phyloP scores from a whole-genome alignment of 2,329 filamentous ascomycete species.

The Arthrobotrys iridis region DNA sequence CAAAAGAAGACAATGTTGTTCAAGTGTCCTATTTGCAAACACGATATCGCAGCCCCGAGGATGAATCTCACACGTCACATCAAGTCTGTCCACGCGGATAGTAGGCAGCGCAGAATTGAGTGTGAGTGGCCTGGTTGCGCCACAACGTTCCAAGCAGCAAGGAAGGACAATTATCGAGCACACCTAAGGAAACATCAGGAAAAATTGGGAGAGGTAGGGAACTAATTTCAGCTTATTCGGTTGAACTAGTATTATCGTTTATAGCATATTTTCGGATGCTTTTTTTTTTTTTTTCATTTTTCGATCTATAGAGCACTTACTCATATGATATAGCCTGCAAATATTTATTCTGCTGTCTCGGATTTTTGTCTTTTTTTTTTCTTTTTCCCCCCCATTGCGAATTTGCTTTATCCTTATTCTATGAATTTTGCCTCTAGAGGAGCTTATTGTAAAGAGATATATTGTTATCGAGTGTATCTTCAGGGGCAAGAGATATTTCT shows the following conservation, averaged over 20 bases:
- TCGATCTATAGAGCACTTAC: background rate
- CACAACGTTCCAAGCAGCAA: constrained; percentile 48
- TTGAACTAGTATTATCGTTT: background rate
- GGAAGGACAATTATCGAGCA: constrained; percentile 52
- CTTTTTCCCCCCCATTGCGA: background rate
- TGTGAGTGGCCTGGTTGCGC: constrained; percentile 52
- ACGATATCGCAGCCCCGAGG: constrained; percentile 49
- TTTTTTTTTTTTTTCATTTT: background rate
- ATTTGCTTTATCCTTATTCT: constrained; percentile 2
- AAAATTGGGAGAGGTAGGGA: constrained; percentile 30
- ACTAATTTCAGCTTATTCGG: background rate
- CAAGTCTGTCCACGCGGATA: constrained; percentile 47
- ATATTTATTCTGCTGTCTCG: background rate
- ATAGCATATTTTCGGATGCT: background rate
- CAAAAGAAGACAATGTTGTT: constrained; percentile 52
- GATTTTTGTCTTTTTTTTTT: background rate
- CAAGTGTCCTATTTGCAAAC: constrained; percentile 48
- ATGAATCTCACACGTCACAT: constrained; percentile 53
- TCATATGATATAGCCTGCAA: background rate
- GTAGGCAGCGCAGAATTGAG: constrained; percentile 45
- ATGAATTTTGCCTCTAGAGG: background rate
- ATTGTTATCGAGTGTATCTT: constrained; percentile 3
- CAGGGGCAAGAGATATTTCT: background rate
- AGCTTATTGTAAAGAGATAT: constrained; percentile 14
- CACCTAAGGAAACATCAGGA: constrained; percentile 51